Percentiles rank a stretch among this genome's conserved stretches.
These are phyloP conservation scores for Talaromyces sp. DNA, from an alignment of 2,329 filamentous ascomycete genomes.

Conservation along the genomic window DNA sequence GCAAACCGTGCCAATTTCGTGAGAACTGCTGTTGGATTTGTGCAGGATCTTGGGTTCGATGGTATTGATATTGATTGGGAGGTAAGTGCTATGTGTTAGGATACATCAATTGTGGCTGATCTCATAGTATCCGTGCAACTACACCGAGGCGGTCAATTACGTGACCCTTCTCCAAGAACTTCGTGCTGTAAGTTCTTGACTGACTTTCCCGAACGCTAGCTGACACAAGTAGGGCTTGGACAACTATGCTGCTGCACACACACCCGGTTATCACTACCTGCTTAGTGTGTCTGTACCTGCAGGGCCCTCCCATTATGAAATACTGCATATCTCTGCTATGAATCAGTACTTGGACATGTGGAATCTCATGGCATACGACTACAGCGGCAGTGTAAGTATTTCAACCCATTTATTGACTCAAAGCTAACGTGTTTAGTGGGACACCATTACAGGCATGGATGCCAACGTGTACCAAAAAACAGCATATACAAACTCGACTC, in stretches of 20 bases:
- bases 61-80: constrained; percentile 46
- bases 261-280: constrained; percentile 41
- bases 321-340: constrained; percentile 45
- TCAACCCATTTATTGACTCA: background rate
- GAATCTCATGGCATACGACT: constrained; percentile 80
- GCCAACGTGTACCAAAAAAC: constrained; percentile 68
- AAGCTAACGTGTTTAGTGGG: constrained; percentile 13
- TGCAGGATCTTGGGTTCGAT: constrained; percentile 72
- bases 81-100: constrained; percentile 22
- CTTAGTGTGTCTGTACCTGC: constrained; percentile 49
- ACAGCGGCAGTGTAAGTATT: constrained; percentile 29
- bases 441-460: constrained; percentile 18
- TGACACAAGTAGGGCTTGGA: constrained; percentile 47
- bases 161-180: constrained; percentile 35
- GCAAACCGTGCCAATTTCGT: constrained; percentile 63
- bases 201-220: background rate
- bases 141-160: constrained; percentile 33
- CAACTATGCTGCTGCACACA: constrained; percentile 39
- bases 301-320: constrained; percentile 40
- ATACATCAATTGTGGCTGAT: constrained; percentile 39
- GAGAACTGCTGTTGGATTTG: constrained; percentile 63
- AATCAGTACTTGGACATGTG: constrained; percentile 50
- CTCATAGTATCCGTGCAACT: constrained; percentile 29
- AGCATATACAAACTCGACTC: constrained; percentile 62
- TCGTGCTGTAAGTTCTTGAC: constrained; percentile 23